Evolutionary conservation across 306 rosid species (phyloP).

Genomic region (Trifolium subterraneum): DNA sequence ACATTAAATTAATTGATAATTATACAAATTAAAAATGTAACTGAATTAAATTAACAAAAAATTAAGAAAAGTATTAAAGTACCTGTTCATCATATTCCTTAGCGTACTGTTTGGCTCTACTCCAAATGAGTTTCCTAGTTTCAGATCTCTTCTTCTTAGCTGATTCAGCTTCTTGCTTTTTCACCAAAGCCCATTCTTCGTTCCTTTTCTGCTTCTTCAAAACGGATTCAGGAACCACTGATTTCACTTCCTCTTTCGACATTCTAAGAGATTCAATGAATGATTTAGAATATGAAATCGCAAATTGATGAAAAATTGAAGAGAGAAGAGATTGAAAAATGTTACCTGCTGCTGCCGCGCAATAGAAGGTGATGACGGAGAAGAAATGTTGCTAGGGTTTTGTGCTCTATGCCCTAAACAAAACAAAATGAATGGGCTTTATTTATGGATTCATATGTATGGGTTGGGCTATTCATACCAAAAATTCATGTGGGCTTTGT

Average conservation of each 20-base stretch:
- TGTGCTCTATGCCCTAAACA: background rate
- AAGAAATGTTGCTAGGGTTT: background rate
- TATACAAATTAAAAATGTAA: background rate
- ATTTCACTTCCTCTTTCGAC: constrained; percentile 57
- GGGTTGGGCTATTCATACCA: background rate
- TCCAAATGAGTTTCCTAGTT: constrained; percentile 64
- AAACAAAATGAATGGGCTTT: background rate
- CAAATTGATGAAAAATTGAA: no score
- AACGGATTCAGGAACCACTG: constrained; percentile 68
- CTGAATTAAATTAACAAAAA: background rate
- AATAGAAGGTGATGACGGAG: background rate
- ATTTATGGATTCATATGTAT: background rate
- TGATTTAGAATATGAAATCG: no score
- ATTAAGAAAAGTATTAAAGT: background rate
- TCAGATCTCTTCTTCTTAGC: constrained; percentile 52
- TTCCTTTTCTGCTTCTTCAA: constrained; percentile 72
- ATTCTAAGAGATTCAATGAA: constrained; percentile 24
- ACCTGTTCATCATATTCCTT: constrained; percentile 72
- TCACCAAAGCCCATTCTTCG: constrained; percentile 72
- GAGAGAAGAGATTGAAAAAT: background rate
- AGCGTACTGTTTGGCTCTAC: constrained; percentile 64
- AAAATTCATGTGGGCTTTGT: no score
- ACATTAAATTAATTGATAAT: background rate
- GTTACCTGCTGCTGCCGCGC: background rate
- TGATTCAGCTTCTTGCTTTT: constrained; percentile 48